Percentiles rank a stretch among this genome's conserved stretches.
These are phyloP conservation scores for Phanerodontia chrysosporium DNA, from an alignment of 768 basidiomycete genomes.

Conservation along the genomic window DNA sequence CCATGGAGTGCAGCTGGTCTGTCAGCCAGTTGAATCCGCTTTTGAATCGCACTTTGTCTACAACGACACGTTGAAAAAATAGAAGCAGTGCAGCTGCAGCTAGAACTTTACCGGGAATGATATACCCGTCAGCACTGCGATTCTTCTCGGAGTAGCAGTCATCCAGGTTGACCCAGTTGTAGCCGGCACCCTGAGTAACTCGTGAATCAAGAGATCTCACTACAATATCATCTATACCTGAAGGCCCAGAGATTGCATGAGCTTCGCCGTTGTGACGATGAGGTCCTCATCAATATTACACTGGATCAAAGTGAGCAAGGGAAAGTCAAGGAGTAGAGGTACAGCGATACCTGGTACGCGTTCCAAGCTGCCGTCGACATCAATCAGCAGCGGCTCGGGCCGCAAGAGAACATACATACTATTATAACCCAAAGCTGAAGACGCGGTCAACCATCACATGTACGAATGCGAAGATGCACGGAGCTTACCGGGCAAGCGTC, in stretches of 20 bases:
- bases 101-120: slow-evolving; percentile 42
- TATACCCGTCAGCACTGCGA: slow-evolving; percentile 43
- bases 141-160: slow-evolving; percentile 61
- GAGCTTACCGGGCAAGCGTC: slow-evolving; percentile 12
- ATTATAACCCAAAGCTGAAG: slow-evolving; percentile 56
- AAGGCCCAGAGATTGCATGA: slow-evolving; percentile 50
- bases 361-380: slow-evolving; percentile 50
- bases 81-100: background rate
- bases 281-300: slow-evolving; percentile 55
- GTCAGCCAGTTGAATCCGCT: slow-evolving; percentile 56
- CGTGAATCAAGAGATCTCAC: background rate
- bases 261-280: slow-evolving; percentile 43
- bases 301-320: slow-evolving; percentile 25
- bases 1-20: slow-evolving; percentile 48
- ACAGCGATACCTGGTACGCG: slow-evolving; percentile 48
- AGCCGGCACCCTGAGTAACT: slow-evolving; percentile 42
- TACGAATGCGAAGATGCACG: background rate
- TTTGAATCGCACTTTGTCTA: slow-evolving; percentile 49
- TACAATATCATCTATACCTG: slow-evolving; percentile 8
- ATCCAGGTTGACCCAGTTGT: slow-evolving; percentile 54
- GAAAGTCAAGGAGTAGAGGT: background rate
- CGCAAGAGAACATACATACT: slow-evolving; percentile 34
- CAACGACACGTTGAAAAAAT: background rate
- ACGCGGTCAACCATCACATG: background rate
- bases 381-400: background rate